Evolutionary conservation across 441 rosid genomes (phyloP), one percentile per base, ranked within the genome.

Genomic region (Erodium texanum): DNA sequence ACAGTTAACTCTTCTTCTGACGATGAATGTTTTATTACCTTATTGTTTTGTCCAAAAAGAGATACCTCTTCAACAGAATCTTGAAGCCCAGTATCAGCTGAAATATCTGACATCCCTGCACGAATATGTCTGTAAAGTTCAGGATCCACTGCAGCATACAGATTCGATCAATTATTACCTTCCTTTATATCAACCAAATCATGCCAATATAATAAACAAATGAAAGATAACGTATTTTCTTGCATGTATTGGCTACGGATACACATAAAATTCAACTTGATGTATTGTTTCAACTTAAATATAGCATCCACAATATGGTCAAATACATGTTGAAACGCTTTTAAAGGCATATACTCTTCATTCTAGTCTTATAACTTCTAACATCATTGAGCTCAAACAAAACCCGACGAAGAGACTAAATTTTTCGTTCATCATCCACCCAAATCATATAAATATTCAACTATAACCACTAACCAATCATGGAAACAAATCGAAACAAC

Each of bases 81-180:
- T 7, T 45, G 56, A 65, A 58, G 24, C 69, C 61, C 69, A 45
- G 23, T 43, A 65, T 69, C 43, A 69, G 67, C 62, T 65, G 66
- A 19, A 65, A 18, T 23, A 61, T 23, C 14, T 11, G 43, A 16
- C 56, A 12, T 12, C 66, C 38, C 54, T 20, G 12, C 68, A 64
- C 1, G 2, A 3, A 27, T 64, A 52, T 24, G 58, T 2, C n/a
- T 11, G 43, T 15, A 7, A 10, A 15, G 18, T 61, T 38, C 16
- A 62, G 58, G 24, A 23, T 69, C 66, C 59, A 38, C 71, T 61
- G 50, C 24, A 43, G 15, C 58, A n/a, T 3, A 69, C 23, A 34
- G 6, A 58, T 59, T 59, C 23, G 19, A 12, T 45, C 52, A 45
- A 45, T 12, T 45, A 45, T 45, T n/a, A n/a, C 52, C 12, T 45